Evolutionary conservation across 495 filamentous ascomycete genomes (phyloP).

Genomic region (Platismatia glauca): DNA sequence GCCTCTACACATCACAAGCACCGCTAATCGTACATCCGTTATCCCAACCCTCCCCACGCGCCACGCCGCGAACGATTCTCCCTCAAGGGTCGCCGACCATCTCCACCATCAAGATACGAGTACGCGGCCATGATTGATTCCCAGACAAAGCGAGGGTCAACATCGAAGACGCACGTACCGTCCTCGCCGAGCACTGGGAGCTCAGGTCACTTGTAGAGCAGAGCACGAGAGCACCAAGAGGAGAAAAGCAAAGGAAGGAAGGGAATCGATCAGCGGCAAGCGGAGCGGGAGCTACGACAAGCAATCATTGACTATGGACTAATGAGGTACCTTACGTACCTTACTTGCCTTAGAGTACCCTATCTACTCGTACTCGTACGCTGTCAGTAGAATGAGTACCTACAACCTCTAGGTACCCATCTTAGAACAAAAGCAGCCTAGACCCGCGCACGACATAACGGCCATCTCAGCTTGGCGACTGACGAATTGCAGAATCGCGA

Average conservation of each 20-base stretch:
- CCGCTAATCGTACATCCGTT: too few species aligned
- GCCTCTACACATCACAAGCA: neutral
- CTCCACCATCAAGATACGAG: too few species aligned
- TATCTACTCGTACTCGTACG: too few species aligned
- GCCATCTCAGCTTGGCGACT: neutral
- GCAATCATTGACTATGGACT: too few species aligned
- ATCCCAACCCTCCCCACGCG: too few species aligned
- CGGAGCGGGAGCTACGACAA: neutral
- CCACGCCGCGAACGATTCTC: too few species aligned
- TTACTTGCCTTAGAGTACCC: too few species aligned
- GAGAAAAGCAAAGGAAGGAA: too few species aligned
- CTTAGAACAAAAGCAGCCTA: neutral
- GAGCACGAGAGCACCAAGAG: neutral
- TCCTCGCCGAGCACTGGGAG: neutral
- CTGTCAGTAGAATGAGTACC: too few species aligned
- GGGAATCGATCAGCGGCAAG: neutral
- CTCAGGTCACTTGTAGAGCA: neutral
- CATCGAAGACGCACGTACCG: neutral
- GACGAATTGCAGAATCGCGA: too few species aligned
- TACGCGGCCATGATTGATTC: neutral
- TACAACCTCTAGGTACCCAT: too few species aligned
- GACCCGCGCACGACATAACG: neutral
- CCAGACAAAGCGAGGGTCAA: neutral
- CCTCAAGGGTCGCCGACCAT: neutral
- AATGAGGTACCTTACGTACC: too few species aligned